phyloP scores from a whole-genome alignment of 805 yeast genomes.

The Candida tibetensis region DNA sequence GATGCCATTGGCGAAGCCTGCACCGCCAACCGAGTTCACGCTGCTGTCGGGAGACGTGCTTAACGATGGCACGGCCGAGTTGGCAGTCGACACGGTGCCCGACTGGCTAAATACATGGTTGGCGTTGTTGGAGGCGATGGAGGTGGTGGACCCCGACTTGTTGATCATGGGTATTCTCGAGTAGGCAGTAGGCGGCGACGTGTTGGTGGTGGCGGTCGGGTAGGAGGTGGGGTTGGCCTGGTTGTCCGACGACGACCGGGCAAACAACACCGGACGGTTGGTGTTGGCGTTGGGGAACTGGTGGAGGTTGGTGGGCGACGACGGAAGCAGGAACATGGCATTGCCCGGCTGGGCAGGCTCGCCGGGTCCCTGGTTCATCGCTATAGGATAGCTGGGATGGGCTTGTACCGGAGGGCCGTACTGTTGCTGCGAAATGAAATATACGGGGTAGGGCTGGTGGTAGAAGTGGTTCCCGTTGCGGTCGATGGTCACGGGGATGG shows the following conservation, averaged over 20 bases:
- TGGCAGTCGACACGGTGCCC: constrained; percentile 23
- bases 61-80: constrained; percentile 26
- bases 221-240: constrained; percentile 4
- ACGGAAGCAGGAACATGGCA: constrained; percentile 28
- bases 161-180: constrained; percentile 8
- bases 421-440: constrained; percentile 29
- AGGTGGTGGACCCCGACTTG: constrained; percentile 28
- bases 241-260: not conserved
- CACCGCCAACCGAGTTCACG: constrained; percentile 7
- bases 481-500: constrained; percentile 9
- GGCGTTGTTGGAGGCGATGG: constrained; percentile 19
- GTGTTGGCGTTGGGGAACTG: constrained; percentile 3
- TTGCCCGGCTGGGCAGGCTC: constrained; percentile 10
- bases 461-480: constrained; percentile 29
- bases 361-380: not conserved
- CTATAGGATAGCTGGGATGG: not conserved
- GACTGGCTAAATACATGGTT: constrained; percentile 24
- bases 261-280: not conserved
- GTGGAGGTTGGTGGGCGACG: constrained; percentile 24
- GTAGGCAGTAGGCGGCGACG: constrained; percentile 4
- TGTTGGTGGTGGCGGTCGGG: constrained; percentile 7
- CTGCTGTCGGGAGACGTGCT: constrained; percentile 34
- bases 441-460: constrained; percentile 36
- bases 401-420: constrained; percentile 4
- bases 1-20: constrained; percentile 7